Percentiles rank a stretch among this genome's conserved stretches.
Evolutionary conservation across 2,329 filamentous ascomycete species (phyloP).

Genomic region (Phaeosphaeria sp.): DNA sequence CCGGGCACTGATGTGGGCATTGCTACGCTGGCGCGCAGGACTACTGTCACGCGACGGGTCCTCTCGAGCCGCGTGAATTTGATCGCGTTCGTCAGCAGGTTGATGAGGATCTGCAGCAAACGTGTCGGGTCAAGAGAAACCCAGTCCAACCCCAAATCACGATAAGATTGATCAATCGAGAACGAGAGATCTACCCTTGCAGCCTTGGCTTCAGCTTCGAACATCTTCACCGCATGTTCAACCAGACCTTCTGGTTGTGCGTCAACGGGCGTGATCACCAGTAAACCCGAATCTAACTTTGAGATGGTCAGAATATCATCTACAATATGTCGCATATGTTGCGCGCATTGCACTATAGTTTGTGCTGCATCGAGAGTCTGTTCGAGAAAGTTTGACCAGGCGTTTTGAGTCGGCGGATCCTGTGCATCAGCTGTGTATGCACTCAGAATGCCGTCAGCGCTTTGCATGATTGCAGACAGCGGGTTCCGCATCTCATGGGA

Average conservation of each 20-base stretch:
- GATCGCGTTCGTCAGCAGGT: constrained; percentile 53
- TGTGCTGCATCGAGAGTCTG: constrained; percentile 45
- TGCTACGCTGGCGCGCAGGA: constrained; percentile 39
- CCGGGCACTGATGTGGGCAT: constrained; percentile 41
- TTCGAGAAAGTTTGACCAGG: constrained; percentile 26
- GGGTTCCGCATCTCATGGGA: constrained; percentile 55
- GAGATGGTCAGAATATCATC: constrained; percentile 56
- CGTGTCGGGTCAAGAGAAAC: constrained; percentile 52
- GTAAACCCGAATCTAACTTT: constrained; percentile 53
- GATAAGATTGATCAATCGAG: constrained; percentile 46
- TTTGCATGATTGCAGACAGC: constrained; percentile 52
- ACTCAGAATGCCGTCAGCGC: constrained; percentile 49
- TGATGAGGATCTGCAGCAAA: constrained; percentile 49
- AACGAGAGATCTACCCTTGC: constrained; percentile 36
- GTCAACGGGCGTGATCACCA: constrained; percentile 51
- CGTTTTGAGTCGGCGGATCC: constrained; percentile 9
- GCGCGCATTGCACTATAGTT: constrained; percentile 53
- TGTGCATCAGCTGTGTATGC: constrained; percentile 24
- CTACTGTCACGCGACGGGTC: constrained; percentile 45
- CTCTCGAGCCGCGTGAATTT: constrained; percentile 52
- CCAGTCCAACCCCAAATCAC: constrained; percentile 45
- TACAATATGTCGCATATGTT: constrained; percentile 56
- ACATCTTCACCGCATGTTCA: constrained; percentile 46
- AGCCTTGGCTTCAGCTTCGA: constrained; percentile 43
- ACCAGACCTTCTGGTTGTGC: constrained; percentile 45